Evolutionary conservation across 2,329 filamentous ascomycete genomes (phyloP).

Genomic region (Xylaria multiplex): DNA sequence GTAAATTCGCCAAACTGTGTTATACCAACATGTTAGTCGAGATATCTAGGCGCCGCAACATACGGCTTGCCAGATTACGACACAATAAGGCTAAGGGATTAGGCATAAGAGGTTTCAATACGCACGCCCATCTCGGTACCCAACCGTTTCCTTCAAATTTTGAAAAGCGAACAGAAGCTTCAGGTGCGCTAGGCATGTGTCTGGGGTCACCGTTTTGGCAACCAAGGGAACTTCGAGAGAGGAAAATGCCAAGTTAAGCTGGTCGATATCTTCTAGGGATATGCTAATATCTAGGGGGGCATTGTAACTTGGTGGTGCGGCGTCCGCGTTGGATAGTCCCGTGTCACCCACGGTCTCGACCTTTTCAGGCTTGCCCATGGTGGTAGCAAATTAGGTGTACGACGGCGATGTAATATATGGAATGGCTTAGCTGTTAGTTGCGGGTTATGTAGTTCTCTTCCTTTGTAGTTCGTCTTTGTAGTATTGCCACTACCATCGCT

Average conservation of each 20-base stretch:
- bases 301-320: slow-evolving; percentile 40
- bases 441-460: neutral
- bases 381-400: neutral
- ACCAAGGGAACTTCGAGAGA: slow-evolving; percentile 50
- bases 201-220: slow-evolving; percentile 53
- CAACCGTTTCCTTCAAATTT: slow-evolving; percentile 72
- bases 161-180: slow-evolving; percentile 77
- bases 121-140: slow-evolving; percentile 66
- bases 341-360: neutral
- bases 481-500: neutral
- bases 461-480: slow-evolving; percentile 1
- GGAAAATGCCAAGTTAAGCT: slow-evolving; percentile 50
- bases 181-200: slow-evolving; percentile 76
- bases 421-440: neutral
- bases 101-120: too few relatives aligned
- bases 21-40: too few relatives aligned
- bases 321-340: slow-evolving; percentile 11
- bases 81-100: too few relatives aligned
- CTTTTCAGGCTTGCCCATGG: slow-evolving; percentile 28
- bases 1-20: slow-evolving; percentile 67
- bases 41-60: too few relatives aligned
- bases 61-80: too few relatives aligned
- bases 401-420: neutral
- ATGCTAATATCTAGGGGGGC: slow-evolving; percentile 16
- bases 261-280: slow-evolving; percentile 35